Conservation (phyloP, 192 early-diverging fungal species). For the Mortierella claussenii region DNA sequence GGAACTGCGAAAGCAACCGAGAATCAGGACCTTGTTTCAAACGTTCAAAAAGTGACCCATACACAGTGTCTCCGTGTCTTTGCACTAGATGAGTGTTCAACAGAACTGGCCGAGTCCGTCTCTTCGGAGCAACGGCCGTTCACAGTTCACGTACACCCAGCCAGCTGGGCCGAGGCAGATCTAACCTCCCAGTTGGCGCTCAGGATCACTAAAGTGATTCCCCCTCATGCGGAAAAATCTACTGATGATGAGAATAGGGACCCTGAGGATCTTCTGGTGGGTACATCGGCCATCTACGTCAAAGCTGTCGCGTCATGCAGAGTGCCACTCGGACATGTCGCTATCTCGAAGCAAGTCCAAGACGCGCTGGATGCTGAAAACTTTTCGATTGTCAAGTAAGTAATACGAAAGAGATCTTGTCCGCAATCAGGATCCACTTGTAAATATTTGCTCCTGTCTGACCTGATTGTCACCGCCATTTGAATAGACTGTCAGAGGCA, state of each 20-base stretch:
- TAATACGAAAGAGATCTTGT: neutral
- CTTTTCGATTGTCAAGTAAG: conserved; percentile 63
- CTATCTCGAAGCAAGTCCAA: conserved; percentile 52
- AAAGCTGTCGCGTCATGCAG: conserved; percentile 31
- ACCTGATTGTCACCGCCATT: no score
- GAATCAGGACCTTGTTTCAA: conserved; percentile 36
- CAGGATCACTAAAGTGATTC: conserved; percentile 55
- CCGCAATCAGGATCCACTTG: no score
- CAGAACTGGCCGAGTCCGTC: conserved; percentile 29
- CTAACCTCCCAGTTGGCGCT: conserved; percentile 36
- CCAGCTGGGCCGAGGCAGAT: conserved; percentile 36
- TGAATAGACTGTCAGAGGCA: conserved; percentile 37
- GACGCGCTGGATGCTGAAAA: conserved; percentile 56
- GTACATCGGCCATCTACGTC: conserved; percentile 45
- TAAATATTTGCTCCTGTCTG: neutral
- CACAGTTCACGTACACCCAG: conserved; percentile 56
- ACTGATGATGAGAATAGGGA: conserved; percentile 51
- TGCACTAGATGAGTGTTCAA: conserved; percentile 36
- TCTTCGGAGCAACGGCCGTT: conserved; percentile 19
- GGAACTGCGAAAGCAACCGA: conserved; percentile 21
- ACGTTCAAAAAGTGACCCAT: conserved; percentile 47
- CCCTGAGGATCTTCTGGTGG: conserved; percentile 24
- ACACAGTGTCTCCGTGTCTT: conserved; percentile 45
- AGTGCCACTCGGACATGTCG: conserved; percentile 59
- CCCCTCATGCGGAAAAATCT: conserved; percentile 51